phyloP scores from a whole-genome alignment of 1,284 basidiomycete genomes.

The Leucoagaricus sp. region DNA sequence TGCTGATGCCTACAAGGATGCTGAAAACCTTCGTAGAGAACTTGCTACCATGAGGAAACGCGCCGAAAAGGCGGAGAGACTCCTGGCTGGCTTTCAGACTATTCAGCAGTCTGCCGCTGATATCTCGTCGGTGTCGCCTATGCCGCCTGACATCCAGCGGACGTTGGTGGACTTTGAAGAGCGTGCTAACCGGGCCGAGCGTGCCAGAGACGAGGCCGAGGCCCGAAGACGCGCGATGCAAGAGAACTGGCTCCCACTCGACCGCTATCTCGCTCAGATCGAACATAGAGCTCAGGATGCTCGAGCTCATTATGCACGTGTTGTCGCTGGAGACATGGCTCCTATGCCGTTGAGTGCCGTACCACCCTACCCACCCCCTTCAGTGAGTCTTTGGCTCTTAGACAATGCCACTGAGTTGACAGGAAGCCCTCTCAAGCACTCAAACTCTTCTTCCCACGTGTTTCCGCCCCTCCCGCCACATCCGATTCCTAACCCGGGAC shows the following conservation, averaged over 20 bases:
- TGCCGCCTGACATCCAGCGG: slow-evolving; percentile 23
- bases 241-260: slow-evolving; percentile 57
- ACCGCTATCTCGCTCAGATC: slow-evolving; percentile 46
- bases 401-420: slow-evolving; percentile 4
- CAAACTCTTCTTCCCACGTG: slow-evolving; percentile 13
- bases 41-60: slow-evolving; percentile 42
- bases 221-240: slow-evolving; percentile 47
- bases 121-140: slow-evolving; percentile 7
- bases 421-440: slow-evolving; percentile 14
- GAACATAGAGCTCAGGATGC: slow-evolving; percentile 53
- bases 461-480: slow-evolving; percentile 27
- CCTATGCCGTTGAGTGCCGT: slow-evolving; percentile 35
- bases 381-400: slow-evolving; percentile 2
- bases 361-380: background rate
- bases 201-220: slow-evolving; percentile 57
- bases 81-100: slow-evolving; percentile 25
- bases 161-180: slow-evolving; percentile 46
- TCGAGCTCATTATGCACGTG: slow-evolving; percentile 47
- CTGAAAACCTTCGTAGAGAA: slow-evolving; percentile 52
- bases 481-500: slow-evolving; percentile 23
- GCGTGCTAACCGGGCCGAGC: slow-evolving; percentile 50
- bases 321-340: slow-evolving; percentile 46
- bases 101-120: slow-evolving; percentile 12
- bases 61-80: slow-evolving; percentile 55
- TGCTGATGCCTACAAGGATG: slow-evolving; percentile 49